Percentiles rank a stretch among this genome's conserved stretches.
phyloP scores from a whole-genome alignment of 805 yeast species.

The Cyberlindnera veronae region DNA sequence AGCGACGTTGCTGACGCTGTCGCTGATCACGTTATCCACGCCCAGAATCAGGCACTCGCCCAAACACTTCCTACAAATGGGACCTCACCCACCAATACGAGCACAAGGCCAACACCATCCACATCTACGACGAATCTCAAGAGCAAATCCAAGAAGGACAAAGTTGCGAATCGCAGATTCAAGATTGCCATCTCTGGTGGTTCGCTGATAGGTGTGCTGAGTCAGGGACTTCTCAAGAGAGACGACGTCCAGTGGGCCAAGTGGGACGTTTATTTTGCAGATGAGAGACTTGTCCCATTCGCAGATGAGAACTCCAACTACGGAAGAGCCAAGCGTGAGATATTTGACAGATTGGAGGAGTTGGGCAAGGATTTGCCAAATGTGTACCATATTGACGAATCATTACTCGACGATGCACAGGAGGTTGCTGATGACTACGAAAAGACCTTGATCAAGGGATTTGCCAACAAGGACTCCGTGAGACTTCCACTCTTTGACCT shows the following conservation, averaged over 20 bases:
- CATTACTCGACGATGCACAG: constrained; percentile 71
- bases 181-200: constrained; percentile 94
- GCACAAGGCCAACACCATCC: constrained; percentile 16
- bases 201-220: constrained; percentile 78
- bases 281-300: constrained; percentile 90
- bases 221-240: constrained; percentile 79
- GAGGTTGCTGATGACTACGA: constrained; percentile 95
- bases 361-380: constrained; percentile 49
- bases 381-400: constrained; percentile 79
- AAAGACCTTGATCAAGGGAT: constrained; percentile 77
- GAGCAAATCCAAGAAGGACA: constrained; percentile 31
- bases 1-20: constrained; percentile 93
- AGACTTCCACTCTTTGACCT: constrained; percentile 93
- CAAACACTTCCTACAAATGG: constrained; percentile 12
- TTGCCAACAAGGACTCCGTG: constrained; percentile 95
- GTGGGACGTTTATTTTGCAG: constrained; percentile 97
- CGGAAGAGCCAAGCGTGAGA: constrained; percentile 80
- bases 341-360: constrained; percentile 61
- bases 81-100: constrained; percentile 16
- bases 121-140: constrained; percentile 15
- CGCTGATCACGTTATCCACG: constrained; percentile 88
- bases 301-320: constrained; percentile 79
- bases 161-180: constrained; percentile 52
- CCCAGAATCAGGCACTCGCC: constrained; percentile 59
- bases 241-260: constrained; percentile 82